A percentile compares a stretch with the other conserved stretches of the same genome.
phyloP scores from a whole-genome alignment of 345 rosid genomes.

The Gossypium mustelinum region DNA sequence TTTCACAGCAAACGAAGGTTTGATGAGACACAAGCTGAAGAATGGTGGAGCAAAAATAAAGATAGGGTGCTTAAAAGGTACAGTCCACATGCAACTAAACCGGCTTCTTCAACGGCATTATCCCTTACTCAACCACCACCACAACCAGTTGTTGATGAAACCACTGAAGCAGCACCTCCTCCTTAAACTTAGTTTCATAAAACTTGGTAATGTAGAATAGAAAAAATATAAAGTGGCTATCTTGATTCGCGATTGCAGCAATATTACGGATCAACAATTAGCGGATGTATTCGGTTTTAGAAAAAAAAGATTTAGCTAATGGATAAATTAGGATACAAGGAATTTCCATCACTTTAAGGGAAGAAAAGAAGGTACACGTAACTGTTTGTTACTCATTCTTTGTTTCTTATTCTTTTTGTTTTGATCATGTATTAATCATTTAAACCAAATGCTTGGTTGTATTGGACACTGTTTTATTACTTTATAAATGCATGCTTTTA shows the following conservation, averaged over 20 bases:
- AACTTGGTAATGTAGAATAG: neutral
- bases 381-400: constrained; percentile 12
- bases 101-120: constrained; percentile 22
- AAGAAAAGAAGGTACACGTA: neutral
- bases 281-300: neutral
- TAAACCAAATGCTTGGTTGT: neutral
- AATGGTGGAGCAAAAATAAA: constrained; percentile 87
- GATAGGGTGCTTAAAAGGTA: constrained; percentile 75
- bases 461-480: neutral
- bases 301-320: neutral
- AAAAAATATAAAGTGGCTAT: constrained; percentile 10
- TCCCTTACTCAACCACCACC: constrained; percentile 22
- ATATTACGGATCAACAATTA: neutral
- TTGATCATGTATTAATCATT: neutral
- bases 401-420: neutral
- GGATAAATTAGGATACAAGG: neutral
- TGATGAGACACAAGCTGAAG: constrained; percentile 73
- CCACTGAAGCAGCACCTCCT: constrained; percentile 22
- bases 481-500: neutral
- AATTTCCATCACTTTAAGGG: neutral
- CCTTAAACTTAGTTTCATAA: constrained; percentile 24
- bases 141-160: constrained; percentile 15
- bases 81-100: constrained; percentile 32
- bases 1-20: constrained; percentile 66
- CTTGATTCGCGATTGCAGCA: neutral